Percentiles rank a stretch among this genome's conserved stretches.
phyloP scores from a whole-genome alignment of 129 eudicot species.

The Pseudognaphalium luteoalbum region DNA sequence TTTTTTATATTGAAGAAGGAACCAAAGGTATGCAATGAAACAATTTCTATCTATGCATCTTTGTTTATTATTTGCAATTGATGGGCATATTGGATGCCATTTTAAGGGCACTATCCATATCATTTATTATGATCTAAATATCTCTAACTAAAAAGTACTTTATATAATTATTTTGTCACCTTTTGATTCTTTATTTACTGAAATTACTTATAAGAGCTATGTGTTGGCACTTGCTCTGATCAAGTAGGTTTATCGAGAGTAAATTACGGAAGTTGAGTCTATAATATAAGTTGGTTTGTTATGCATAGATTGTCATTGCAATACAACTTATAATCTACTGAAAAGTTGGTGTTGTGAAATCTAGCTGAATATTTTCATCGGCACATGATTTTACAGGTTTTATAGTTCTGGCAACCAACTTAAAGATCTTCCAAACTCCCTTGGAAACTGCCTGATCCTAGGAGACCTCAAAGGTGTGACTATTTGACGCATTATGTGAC shows the following conservation, averaged over 20 bases:
- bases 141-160: too few species aligned
- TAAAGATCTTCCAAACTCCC: constrained; percentile 67
- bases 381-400: constrained; percentile 45
- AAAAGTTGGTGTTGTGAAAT: neutral
- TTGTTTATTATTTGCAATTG: too few species aligned
- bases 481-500: constrained; percentile 1
- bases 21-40: too few species aligned
- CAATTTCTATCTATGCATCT: too few species aligned
- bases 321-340: neutral
- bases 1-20: too few species aligned
- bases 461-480: constrained; percentile 81
- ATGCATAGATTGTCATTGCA: neutral
- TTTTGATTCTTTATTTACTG: too few species aligned
- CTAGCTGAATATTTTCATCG: constrained; percentile 21
- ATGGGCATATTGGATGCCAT: too few species aligned
- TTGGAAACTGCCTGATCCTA: constrained; percentile 65
- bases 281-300: neutral
- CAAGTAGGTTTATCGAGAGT: constrained; percentile 52
- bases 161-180: too few species aligned
- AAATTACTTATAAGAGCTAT: too few species aligned
- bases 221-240: constrained; percentile 59
- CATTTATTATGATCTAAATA: too few species aligned
- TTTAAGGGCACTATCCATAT: too few species aligned
- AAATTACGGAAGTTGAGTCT: neutral
- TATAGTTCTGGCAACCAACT: constrained; percentile 92